Evolutionary conservation across 2,329 filamentous ascomycete genomes (phyloP).

Genomic region (Xylaria sp.): DNA sequence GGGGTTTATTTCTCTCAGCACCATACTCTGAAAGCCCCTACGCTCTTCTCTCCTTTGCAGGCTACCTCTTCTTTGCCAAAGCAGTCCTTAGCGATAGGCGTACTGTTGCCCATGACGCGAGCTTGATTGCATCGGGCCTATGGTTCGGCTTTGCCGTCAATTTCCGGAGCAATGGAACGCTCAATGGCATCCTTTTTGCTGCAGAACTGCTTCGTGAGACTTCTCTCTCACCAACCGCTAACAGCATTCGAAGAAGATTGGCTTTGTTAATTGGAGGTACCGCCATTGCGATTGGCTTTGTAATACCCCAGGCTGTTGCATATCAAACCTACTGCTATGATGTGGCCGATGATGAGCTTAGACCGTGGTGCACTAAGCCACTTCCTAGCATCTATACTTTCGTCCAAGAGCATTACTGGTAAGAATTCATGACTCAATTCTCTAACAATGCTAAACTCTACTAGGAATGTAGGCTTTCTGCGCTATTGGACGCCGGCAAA

Average conservation of each 20-base stretch:
- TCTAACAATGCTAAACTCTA: conserved; percentile 38
- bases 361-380: conserved; percentile 79
- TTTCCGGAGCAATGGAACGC: conserved; percentile 85
- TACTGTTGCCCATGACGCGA: conserved; percentile 55
- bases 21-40: conserved; percentile 86
- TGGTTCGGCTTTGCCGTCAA: conserved; percentile 77
- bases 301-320: conserved; percentile 78
- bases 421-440: conserved; percentile 50
- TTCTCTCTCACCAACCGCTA: conserved; percentile 48
- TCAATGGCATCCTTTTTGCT: conserved; percentile 81
- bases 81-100: conserved; percentile 52
- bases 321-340: conserved; percentile 74
- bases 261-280: conserved; percentile 73
- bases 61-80: conserved; percentile 74
- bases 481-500: conserved; percentile 91
- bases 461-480: conserved; percentile 86
- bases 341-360: conserved; percentile 49
- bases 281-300: conserved; percentile 72
- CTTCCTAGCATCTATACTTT: conserved; percentile 90
- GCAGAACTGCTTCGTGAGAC: conserved; percentile 57
- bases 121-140: conserved; percentile 70
- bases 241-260: conserved; percentile 62
- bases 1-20: conserved; percentile 87
- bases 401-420: conserved; percentile 94
- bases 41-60: conserved; percentile 78